Evolutionary conservation across 2,329 filamentous ascomycete species (phyloP).

Genomic region (Paecilomyces variotii): DNA sequence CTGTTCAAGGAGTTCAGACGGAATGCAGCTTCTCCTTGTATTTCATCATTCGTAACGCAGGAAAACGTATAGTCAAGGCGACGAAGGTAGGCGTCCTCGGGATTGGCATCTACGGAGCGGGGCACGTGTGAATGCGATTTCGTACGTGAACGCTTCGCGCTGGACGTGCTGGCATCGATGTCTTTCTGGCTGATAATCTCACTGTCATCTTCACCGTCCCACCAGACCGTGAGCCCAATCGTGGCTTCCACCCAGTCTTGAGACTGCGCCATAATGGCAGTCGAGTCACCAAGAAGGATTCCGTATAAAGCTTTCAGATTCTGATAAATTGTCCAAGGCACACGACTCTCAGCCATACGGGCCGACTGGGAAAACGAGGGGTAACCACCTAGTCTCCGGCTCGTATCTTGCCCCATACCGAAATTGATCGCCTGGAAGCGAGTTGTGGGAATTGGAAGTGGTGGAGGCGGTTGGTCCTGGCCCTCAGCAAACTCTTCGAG

Average conservation of each 20-base stretch:
- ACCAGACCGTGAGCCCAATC: slow-evolving; percentile 78
- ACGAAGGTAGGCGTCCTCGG: slow-evolving; percentile 62
- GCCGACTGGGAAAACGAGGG: slow-evolving; percentile 57
- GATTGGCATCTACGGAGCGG: slow-evolving; percentile 42
- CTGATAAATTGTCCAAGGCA: slow-evolving; percentile 87
- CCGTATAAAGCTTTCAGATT: slow-evolving; percentile 73
- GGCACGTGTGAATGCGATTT: slow-evolving; percentile 29
- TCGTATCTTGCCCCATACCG: slow-evolving; percentile 28
- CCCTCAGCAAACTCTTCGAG: slow-evolving; percentile 75
- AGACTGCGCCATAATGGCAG: slow-evolving; percentile 66
- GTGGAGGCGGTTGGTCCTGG: slow-evolving; percentile 42
- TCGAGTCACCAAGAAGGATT: slow-evolving; percentile 66
- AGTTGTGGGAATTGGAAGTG: slow-evolving; percentile 31
- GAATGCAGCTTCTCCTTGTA: slow-evolving; percentile 42
- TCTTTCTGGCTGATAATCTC: slow-evolving; percentile 20
- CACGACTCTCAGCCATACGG: slow-evolving; percentile 69
- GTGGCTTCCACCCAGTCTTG: slow-evolving; percentile 92
- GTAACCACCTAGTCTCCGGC: slow-evolving; percentile 39
- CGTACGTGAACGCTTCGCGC: slow-evolving; percentile 13
- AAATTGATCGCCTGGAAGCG: slow-evolving; percentile 43
- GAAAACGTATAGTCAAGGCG: slow-evolving; percentile 66
- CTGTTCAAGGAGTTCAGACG: slow-evolving; percentile 66
- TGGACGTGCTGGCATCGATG: slow-evolving; percentile 14
- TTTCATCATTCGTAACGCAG: slow-evolving; percentile 54
- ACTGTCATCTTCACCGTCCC: slow-evolving; percentile 68